Base-by-base conservation (phyloP, 768 basidiomycete genomes). In the Suillus alpinus region DNA sequence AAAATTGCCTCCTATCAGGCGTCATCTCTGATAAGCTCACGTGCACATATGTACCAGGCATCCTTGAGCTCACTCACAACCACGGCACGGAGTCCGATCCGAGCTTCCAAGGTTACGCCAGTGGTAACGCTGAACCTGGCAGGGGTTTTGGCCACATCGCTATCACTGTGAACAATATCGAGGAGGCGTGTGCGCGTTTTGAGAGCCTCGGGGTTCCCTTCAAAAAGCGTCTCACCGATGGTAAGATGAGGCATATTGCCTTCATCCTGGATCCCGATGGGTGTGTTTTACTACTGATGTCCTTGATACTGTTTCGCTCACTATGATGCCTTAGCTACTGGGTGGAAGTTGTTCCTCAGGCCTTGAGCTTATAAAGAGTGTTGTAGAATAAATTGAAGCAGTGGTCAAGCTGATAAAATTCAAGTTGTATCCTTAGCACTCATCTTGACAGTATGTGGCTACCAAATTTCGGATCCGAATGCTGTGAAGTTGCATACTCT, bases 261-360 rank as follows among this genome's bases (percentile, higher is more conserved):
- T 94, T 94, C 71, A 83, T 90, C 64, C 73, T 92, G 75, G 92
- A 94, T 73, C 92, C 92, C 32, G 92, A 94, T 76, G 89, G 89
- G 86, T 91, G 59, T 70, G 66, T 32, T 8, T 64, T 60, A 55
- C 36, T 14, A 18, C 16, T 57, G 31, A 50, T 36, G 29, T 4
- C 56, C 23, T 31, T 20, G 8, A 3, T 12, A 36, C 49, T 14
- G 41, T 26, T 62, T 40, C 44, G 16, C 31, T 53, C 16, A 26
- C 37, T 36, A 58, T 58, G 49, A 23, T 62, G 9, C 16, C 10
- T 39, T 29, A 86, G 85, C 57, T 86, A 86, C 69, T 86, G 84
- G 85, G 73, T 87, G 50, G 85, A 86, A 71, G 69, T 87, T 57
- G 75, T 86, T 58, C 81, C 81, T 34, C 65, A 67, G 14, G 41